Conservation (phyloP, 768 basidiomycete species). For the Podaxis mareebaensis region DNA sequence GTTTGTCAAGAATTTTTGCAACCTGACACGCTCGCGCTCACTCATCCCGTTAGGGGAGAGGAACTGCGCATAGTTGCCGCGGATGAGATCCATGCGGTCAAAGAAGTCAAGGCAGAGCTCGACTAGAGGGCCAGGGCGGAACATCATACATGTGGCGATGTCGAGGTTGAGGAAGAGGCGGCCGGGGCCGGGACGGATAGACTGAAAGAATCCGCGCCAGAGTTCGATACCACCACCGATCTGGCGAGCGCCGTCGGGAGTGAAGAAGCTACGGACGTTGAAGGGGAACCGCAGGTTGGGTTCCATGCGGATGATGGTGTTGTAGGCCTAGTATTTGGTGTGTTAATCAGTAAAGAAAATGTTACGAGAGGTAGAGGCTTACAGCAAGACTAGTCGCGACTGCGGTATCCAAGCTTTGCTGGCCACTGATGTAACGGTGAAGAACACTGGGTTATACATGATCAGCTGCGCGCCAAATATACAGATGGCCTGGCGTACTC, state of each 20-base stretch:
- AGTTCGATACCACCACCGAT: constrained; percentile 67
- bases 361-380: constrained; percentile 17
- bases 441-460: constrained; percentile 45
- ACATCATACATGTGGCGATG: constrained; percentile 78
- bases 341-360: not conserved
- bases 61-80: constrained; percentile 26
- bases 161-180: constrained; percentile 74
- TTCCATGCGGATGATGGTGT: constrained; percentile 75
- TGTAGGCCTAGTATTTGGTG: constrained; percentile 52
- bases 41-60: constrained; percentile 41
- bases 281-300: constrained; percentile 69
- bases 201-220: constrained; percentile 84
- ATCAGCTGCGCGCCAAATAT: not conserved
- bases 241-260: constrained; percentile 44
- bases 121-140: constrained; percentile 61
- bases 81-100: constrained; percentile 8
- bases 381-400: constrained; percentile 61
- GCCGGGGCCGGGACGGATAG: constrained; percentile 66
- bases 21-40: constrained; percentile 48
- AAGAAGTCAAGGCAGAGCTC: constrained; percentile 60
- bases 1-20: constrained; percentile 38
- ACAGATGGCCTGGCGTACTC: constrained; percentile 22
- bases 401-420: constrained; percentile 61
- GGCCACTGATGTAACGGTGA: constrained; percentile 55
- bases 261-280: constrained; percentile 77